Evolutionary conservation across 306 rosid species (phyloP), one percentile per base, ranked within the genome.

Genomic region (Castanea mollissima): DNA sequence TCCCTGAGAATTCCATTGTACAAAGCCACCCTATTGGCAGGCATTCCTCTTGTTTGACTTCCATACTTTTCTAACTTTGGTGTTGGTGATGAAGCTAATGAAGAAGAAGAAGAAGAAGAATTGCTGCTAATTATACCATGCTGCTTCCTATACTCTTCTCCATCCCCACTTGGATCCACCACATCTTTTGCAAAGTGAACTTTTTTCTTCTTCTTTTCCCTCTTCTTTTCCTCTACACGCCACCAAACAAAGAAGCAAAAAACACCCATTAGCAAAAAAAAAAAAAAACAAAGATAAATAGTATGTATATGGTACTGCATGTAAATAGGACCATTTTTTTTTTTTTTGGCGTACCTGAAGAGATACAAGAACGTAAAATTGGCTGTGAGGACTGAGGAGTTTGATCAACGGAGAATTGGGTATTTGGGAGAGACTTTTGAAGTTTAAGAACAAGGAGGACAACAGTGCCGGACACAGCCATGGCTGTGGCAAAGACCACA

Each of bases 381-480:
- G 87, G 90, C 15, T 89, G 46, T 0, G 91, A 46, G 20, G 91
- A 76, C 38, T 78, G 79, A 11, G 82, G 29, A 21, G 52, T 68
- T 74, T 70, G 65, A 38, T 76, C 80, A 32, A 72, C 83, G 1
- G 92, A 15, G 64, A 88, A 83, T 55, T 87, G 85, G 56, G 87
- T 11, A 18, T 75, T 52, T 15, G 88, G 89, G 3, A 82, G 41
- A 58, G 87, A 74, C 59, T 83, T 93, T 76, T 91, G 98, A 0
- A 91, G 90, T 58, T 97, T 91, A 2, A 93, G 86, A 59, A 98
- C 94, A 6, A 95, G 93, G 74, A 95, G 93, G 81, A 95, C 87
- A 8, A 91, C 94, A 0, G 99, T 95, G 86, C 98, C 98, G 72
- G 99, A 95, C 80, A 95, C 93, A 0, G 98, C 99, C 98, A 95